phyloP scores from a whole-genome alignment of 768 basidiomycete species.

The Phallus indusiatus region DNA sequence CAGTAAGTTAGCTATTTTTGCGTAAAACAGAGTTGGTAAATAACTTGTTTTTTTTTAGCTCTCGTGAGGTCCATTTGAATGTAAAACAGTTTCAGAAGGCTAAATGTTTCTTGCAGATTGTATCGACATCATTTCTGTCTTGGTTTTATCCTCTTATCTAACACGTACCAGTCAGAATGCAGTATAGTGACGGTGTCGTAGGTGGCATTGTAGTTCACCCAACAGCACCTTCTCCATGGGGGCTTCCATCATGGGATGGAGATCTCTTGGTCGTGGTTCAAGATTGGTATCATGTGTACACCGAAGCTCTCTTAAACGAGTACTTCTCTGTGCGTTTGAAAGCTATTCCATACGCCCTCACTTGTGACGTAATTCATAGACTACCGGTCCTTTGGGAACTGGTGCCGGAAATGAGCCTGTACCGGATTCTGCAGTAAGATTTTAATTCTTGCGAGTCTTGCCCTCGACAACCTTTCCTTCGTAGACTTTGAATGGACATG shows the following conservation, averaged over 20 bases:
- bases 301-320: conserved; percentile 16
- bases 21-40: background rate
- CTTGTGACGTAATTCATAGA: background rate
- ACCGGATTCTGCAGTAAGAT: conserved; percentile 25
- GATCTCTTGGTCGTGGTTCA: conserved; percentile 28
- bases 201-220: conserved; percentile 40
- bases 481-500: conserved; percentile 25
- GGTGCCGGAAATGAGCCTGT: conserved; percentile 25
- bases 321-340: conserved; percentile 13
- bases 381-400: background rate
- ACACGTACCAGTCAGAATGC: conserved; percentile 15
- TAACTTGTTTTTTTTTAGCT: conserved; percentile 21
- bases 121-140: background rate
- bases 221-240: conserved; percentile 23
- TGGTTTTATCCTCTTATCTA: background rate
- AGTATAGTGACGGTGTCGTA: conserved; percentile 40
- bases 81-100: background rate
- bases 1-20: conserved; percentile 22
- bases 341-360: no score
- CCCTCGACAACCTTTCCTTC: background rate
- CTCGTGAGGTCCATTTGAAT: background rate
- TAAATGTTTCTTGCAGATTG: conserved; percentile 11
- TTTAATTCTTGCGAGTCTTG: background rate
- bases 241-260: conserved; percentile 28
- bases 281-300: conserved; percentile 24